These are phyloP conservation scores for Beta macrorhiza DNA, from an alignment of 179 eudicot genomes.

Conservation along the genomic window DNA sequence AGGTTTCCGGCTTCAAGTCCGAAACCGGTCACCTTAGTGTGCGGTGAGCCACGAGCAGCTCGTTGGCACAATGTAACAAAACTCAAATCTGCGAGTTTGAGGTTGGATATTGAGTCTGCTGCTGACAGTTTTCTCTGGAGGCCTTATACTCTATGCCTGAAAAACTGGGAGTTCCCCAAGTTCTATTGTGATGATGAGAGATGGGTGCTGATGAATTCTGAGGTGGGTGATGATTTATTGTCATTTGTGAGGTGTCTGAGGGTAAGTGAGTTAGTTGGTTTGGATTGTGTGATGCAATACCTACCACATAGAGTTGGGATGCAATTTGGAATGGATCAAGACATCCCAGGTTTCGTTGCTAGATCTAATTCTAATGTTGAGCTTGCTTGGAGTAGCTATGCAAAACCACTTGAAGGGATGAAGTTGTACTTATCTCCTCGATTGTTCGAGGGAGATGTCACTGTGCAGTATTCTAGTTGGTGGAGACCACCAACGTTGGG, in stretches of 20 bases:
- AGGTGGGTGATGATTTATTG: constrained; percentile 21
- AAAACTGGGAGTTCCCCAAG: constrained; percentile 15
- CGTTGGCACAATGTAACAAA: constrained; percentile 31
- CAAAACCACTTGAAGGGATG: constrained; percentile 23
- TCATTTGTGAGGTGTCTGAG: constrained; percentile 35
- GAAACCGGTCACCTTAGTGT: background rate
- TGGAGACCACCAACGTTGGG: constrained; percentile 25
- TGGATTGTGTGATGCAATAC: constrained; percentile 41
- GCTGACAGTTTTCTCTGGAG: constrained; percentile 36
- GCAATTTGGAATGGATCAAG: constrained; percentile 57
- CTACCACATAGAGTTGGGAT: constrained; percentile 45
- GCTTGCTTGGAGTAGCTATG: constrained; percentile 30
- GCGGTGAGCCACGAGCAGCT: constrained; percentile 33
- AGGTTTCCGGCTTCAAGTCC: constrained; percentile 37
- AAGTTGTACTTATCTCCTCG: constrained; percentile 34
- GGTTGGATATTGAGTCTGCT: constrained; percentile 20
- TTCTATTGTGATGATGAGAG: constrained; percentile 29
- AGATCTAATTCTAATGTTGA: background rate
- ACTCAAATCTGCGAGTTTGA: background rate
- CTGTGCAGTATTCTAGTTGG: constrained; percentile 36
- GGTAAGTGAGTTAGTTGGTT: constrained; percentile 32
- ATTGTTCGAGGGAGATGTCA: constrained; percentile 32
- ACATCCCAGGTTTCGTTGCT: constrained; percentile 31
- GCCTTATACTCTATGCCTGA: constrained; percentile 31
- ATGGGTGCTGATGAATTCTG: constrained; percentile 10